Evolutionary conservation across 1,139 yeast genomes (phyloP), one percentile per base, ranked within the genome.

Genomic region (Debaryomyces fabryi): DNA sequence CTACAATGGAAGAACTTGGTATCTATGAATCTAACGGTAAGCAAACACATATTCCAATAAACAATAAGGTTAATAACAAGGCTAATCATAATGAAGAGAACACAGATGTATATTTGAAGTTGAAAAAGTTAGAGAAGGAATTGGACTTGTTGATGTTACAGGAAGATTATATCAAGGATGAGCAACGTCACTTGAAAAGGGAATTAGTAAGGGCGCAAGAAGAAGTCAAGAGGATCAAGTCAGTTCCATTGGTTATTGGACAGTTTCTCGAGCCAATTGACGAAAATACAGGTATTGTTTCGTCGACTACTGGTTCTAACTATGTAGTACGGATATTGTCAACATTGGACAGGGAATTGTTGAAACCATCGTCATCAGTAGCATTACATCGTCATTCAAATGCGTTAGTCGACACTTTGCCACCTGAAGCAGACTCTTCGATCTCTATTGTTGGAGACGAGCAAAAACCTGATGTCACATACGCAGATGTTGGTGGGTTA

Each of bases 381-480:
- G 99, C 99, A 1, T 79, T 95, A 59, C 99, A 95, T 68, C 96
- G 99, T 66, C 98, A 95, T 72, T 92, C 98, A 12, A 95, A 93
- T 67, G 97, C 99, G 3, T 78, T 95, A 58, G 99, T 95, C 46
- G 99, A 93, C 67, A 93, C 95, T 50, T 76, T 95, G 62, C 99
- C 99, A 25, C 99, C 99, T 30, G 99, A 95, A 76, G 98, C 99
- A 0, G 99, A 95, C 64, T 91, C 98, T 1, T 86, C 96, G 39
- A 93, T 95, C 57, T 86, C 98, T 35, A 91, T 95, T 67, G 88
- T 95, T 62, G 95, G 97, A 37, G 96, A 92, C 39, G 89, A 90
- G 61, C 96, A 95, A 69, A 88, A 88, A 63, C 97, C 97, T 13
- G 96, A 89, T 64, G 92, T 88, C 38, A 81, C 91, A 6, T 88